Evolutionary conservation across 805 yeast species (phyloP).

Genomic region (Metschnikowia cubensis): DNA sequence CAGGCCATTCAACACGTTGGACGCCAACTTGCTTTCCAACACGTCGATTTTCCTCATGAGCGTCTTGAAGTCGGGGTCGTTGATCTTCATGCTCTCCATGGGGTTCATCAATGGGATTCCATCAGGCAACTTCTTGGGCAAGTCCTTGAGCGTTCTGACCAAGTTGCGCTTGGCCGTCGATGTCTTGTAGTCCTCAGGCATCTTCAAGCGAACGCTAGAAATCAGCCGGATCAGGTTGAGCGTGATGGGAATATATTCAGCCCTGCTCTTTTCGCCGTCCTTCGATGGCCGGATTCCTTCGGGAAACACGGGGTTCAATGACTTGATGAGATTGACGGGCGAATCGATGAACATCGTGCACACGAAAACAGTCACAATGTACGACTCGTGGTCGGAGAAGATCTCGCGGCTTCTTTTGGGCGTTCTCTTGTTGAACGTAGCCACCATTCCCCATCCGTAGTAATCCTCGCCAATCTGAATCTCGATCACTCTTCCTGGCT

Average conservation of each 20-base stretch:
- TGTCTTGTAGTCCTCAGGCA: conserved; percentile 71
- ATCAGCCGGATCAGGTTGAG: conserved; percentile 69
- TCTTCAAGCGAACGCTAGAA: conserved; percentile 73
- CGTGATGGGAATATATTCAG: conserved; percentile 82
- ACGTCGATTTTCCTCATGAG: conserved; percentile 77
- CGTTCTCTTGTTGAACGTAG: conserved; percentile 66
- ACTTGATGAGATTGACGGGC: conserved; percentile 76
- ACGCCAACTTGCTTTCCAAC: conserved; percentile 64
- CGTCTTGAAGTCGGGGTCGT: conserved; percentile 69
- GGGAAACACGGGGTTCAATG: conserved; percentile 72
- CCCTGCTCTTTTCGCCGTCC: conserved; percentile 64
- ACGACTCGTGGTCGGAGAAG: conserved; percentile 83
- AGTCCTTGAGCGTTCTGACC: conserved; percentile 74
- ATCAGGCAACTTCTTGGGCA: conserved; percentile 78
- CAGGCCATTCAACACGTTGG: conserved; percentile 65
- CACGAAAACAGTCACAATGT: conserved; percentile 80
- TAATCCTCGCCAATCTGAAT: conserved; percentile 59
- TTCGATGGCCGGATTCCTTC: conserved; percentile 85
- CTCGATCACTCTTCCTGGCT: conserved; percentile 81
- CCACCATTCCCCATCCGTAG: conserved; percentile 97
- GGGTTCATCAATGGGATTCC: conserved; percentile 94
- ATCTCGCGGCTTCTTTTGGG: conserved; percentile 57
- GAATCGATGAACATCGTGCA: conserved; percentile 75
- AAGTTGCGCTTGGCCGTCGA: conserved; percentile 54
- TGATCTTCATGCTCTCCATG: conserved; percentile 86